Evolutionary conservation across 2,329 filamentous ascomycete species (phyloP), one percentile per base, ranked within the genome.

Genomic region (Verruconis gallopava): DNA sequence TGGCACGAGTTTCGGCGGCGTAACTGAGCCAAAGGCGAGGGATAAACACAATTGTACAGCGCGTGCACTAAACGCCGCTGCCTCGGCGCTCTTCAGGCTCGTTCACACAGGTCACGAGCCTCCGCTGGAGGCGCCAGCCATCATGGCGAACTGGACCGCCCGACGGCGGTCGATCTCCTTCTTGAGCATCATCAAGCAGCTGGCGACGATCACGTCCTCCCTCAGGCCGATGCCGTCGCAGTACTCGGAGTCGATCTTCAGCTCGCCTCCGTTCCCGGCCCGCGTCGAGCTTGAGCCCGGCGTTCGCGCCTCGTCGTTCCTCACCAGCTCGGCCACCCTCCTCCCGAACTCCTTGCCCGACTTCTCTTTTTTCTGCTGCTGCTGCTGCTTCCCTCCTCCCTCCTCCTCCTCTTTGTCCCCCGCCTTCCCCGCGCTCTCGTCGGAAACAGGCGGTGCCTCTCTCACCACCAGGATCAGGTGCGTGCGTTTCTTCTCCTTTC

Each of bases 161-260:
- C 72, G 62, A 48, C 72, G 61, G 33, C 75, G 61, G 54, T 80
- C 76, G 38, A 77, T 60, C 63, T 80, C 77, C 56, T 71, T 74
- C 67, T 80, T 79, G 49, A 80, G 54, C 75, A 81, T 77, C 13
- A 69, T 56, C 43, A 80, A 49, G 44, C 69, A 75, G 13, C 71
- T 77, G 34, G 68, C 66, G 14, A 79, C 64, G 6, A 71, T 62
- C 15, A 78, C 47, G n/a, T 65, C 59, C 50, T 73, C 63, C 12
- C 59, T 60, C 45, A 71, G 55, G 50, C 71, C 56, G 17, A 50
- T 44, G 21, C 42, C 9, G 25, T 59, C 56, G 37, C 51, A 50
- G 3, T 42, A 49, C 35, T 59, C 56, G 4, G 51, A 55, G 50
- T 62, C 64, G 3, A 79, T 58, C 4, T 79, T 53, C 20, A 80